Evolutionary conservation across 352 stramenopile species (phyloP).

Genomic region (Peronospora belbahrii): DNA sequence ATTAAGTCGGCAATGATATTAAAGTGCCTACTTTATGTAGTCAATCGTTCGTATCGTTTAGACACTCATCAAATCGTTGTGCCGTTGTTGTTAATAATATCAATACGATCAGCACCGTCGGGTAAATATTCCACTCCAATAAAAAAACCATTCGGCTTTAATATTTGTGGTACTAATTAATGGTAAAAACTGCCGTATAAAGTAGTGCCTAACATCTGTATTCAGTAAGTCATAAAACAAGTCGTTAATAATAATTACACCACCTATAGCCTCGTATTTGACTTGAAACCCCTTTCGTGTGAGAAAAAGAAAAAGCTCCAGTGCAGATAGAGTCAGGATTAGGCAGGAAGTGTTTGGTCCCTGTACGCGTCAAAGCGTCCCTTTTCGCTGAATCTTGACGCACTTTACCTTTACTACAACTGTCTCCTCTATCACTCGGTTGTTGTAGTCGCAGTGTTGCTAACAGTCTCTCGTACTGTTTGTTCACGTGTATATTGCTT

Average conservation of each 20-base stretch:
- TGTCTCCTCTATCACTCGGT: constrained; percentile 7
- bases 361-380: constrained; percentile 11
- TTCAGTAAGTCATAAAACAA: neutral
- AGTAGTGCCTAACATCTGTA: neutral
- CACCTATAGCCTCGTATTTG: neutral
- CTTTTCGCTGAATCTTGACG: constrained; percentile 6
- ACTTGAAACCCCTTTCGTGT: constrained; percentile 24
- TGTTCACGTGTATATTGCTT: constrained; percentile 6
- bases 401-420: constrained; percentile 1
- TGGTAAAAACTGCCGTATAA: neutral
- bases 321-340: constrained; percentile 21
- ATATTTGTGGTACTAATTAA: neutral
- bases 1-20: constrained; percentile 17
- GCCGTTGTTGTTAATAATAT: constrained; percentile 14
- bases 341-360: constrained; percentile 7
- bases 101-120: neutral
- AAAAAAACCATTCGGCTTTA: neutral
- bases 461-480: constrained; percentile 3
- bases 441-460: constrained; percentile 1
- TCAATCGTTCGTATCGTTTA: neutral
- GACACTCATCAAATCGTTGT: constrained; percentile 6
- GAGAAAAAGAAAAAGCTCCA: constrained; percentile 39
- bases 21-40: neutral
- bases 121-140: neutral
- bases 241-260: neutral